Evolutionary conservation across 768 basidiomycete genomes (phyloP), one percentile per base, ranked within the genome.

Genomic region (Russula vinacea): DNA sequence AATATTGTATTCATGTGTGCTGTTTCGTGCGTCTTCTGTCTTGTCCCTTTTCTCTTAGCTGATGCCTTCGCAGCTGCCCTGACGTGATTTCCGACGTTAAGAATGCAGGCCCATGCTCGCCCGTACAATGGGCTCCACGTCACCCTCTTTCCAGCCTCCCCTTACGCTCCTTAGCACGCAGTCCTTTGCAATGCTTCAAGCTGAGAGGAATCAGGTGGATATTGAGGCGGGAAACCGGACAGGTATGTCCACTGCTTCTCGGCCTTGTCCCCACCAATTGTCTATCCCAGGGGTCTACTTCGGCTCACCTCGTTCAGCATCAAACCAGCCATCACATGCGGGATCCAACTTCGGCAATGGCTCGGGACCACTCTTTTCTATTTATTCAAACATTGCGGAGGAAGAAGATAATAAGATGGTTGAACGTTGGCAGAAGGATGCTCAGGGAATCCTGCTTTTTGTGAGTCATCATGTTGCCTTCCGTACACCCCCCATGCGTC

Each of bases 381-480:
- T 55, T 6, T 55, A 55, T 55, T 55, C 53, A 24, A 24, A 55
- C 5, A 17, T n/a, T 14, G 24, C 33, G 22, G 22, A 39, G 33
- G 19, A 55, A 39, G 53, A 39, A 4, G 53, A 55, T 17, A 39
- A 55, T 39, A 39, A 39, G 22, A 16, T 16, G 37, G 53, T n/a
- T 1, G 53, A 55, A 39, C 53, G 53, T 13, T 55, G 53, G 53
- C 53, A 39, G 37, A 55, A 7, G 53, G 53, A 55, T 55, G 53
- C 53, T 22, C 35, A 13, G 11, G 29, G 19, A 7, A 45, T 44
- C 11, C 56, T 57, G 1, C 29, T 44, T 3, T 57, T 57, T n/a
- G 56, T 57, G 56, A 45, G 56, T 44, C 17, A 11, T 22, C 29
- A 3, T 24, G 11, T 29, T 14, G 6, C 5, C 6, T 24, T 45